Conservation (phyloP, 306 rosid species). For the Heteromeles arbutifolia region DNA sequence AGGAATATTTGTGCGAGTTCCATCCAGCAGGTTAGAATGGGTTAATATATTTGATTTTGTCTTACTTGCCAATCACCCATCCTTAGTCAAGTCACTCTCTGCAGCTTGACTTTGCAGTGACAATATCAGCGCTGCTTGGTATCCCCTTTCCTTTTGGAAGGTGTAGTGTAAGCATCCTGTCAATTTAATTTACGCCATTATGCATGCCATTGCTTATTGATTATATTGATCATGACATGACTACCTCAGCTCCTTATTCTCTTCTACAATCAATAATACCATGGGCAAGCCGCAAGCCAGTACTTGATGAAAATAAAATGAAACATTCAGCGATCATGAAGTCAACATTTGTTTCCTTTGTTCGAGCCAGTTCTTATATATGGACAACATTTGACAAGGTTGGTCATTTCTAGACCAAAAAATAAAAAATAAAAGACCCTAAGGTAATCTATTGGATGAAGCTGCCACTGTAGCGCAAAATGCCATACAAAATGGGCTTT, state of each 20-base stretch:
- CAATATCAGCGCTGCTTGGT: conserved; percentile 84
- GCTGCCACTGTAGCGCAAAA: not conserved
- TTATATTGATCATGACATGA: conserved; percentile 12
- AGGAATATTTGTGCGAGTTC: conserved; percentile 58
- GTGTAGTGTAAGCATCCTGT: conserved; percentile 80
- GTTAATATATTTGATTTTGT: conserved; percentile 1
- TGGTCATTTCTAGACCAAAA: not conserved
- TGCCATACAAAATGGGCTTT: not conserved
- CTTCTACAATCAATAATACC: not conserved
- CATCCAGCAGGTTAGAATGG: conserved; percentile 76
- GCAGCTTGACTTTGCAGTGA: conserved; percentile 97
- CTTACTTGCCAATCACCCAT: conserved; percentile 9
- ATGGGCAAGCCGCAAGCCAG: not conserved
- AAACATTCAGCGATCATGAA: not conserved
- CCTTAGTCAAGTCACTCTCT: conserved; percentile 30
- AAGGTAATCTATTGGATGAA: not conserved
- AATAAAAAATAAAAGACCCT: too few relatives aligned
- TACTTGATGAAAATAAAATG: not conserved
- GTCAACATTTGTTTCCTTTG: not conserved
- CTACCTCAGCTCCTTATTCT: not conserved
- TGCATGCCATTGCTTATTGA: conserved; percentile 4
- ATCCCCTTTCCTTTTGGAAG: conserved; percentile 97
- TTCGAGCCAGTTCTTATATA: not conserved
- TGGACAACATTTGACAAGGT: not conserved
- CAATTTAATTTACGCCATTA: conserved; percentile 14